phyloP scores from a whole-genome alignment of 495 filamentous ascomycete species.

The Penicillium robsamsonii region DNA sequence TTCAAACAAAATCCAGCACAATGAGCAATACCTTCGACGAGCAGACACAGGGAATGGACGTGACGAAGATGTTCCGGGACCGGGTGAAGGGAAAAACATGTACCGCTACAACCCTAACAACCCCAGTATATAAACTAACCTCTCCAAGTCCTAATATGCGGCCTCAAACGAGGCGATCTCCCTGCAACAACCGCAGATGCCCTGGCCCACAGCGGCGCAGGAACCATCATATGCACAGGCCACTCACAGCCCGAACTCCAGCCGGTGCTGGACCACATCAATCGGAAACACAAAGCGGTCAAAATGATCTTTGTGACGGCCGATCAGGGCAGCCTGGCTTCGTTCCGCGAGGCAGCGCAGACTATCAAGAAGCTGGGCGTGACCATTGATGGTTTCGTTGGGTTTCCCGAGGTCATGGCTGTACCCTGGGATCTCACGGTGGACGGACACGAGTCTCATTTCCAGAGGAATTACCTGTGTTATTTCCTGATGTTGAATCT shows the following conservation, averaged over 20 bases:
- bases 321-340: constrained; percentile 14
- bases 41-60: constrained; percentile 32
- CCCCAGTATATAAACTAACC: constrained; percentile 9
- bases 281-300: constrained; percentile 19
- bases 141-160: constrained; percentile 18
- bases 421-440: constrained; percentile 19
- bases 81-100: constrained; percentile 41
- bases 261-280: constrained; percentile 40
- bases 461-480: constrained; percentile 27
- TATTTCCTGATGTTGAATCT: constrained; percentile 25
- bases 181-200: constrained; percentile 21
- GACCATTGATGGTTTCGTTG: constrained; percentile 24
- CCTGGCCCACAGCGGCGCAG: constrained; percentile 35
- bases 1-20: background rate
- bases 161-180: constrained; percentile 17
- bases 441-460: constrained; percentile 26
- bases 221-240: constrained; percentile 43
- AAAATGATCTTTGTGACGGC: constrained; percentile 25
- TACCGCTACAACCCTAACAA: constrained; percentile 9
- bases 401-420: constrained; percentile 22
- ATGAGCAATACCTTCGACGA: constrained; percentile 19
- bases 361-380: constrained; percentile 17
- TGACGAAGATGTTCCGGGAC: constrained; percentile 37
- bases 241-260: constrained; percentile 38
- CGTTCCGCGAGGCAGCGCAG: constrained; percentile 17